These are phyloP conservation scores for Leccinum subgranulosum DNA, from an alignment of 768 basidiomycete genomes.

Conservation along the genomic window DNA sequence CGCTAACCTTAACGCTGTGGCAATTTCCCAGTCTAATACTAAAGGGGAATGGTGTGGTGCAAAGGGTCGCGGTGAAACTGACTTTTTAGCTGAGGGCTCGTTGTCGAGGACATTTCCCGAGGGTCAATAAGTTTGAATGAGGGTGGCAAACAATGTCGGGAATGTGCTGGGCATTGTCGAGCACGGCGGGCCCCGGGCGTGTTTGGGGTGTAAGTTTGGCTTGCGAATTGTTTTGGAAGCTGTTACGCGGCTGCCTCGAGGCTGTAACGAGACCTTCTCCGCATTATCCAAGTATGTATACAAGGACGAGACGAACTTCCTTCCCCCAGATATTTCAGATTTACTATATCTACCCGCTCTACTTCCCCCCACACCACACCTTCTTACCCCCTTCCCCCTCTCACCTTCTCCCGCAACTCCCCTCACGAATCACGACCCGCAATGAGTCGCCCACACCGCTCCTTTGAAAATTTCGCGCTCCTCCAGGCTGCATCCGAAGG, in stretches of 20 bases:
- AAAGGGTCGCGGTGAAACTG: slow-evolving; percentile 9
- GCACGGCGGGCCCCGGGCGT: background rate
- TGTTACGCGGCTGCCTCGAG: slow-evolving; percentile 26
- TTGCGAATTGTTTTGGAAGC: background rate
- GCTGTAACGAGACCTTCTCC: slow-evolving; percentile 18
- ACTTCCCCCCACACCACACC: background rate
- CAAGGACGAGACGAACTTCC: slow-evolving; percentile 9
- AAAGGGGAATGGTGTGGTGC: slow-evolving; percentile 9
- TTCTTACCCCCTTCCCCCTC: background rate
- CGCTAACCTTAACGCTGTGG: slow-evolving; percentile 13
- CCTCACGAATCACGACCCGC: slow-evolving; percentile 33
- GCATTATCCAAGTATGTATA: slow-evolving; percentile 31
- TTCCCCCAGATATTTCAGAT: background rate
- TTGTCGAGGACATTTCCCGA: background rate
- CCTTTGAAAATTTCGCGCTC: slow-evolving; percentile 41
- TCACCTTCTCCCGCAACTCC: slow-evolving; percentile 3
- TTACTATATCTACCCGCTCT: slow-evolving; percentile 18
- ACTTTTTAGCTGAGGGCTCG: slow-evolving; percentile 1
- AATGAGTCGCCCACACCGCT: slow-evolving; percentile 37
- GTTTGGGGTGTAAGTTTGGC: background rate
- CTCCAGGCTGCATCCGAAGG: slow-evolving; percentile 58
- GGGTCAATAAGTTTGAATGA: background rate
- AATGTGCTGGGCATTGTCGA: slow-evolving; percentile 6
- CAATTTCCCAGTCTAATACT: slow-evolving; percentile 13
- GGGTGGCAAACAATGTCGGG: background rate